A percentile compares a stretch with the other conserved stretches of the same genome.
phyloP scores from a whole-genome alignment of 2,329 filamentous ascomycete genomes.

The Sporothrix humicola region DNA sequence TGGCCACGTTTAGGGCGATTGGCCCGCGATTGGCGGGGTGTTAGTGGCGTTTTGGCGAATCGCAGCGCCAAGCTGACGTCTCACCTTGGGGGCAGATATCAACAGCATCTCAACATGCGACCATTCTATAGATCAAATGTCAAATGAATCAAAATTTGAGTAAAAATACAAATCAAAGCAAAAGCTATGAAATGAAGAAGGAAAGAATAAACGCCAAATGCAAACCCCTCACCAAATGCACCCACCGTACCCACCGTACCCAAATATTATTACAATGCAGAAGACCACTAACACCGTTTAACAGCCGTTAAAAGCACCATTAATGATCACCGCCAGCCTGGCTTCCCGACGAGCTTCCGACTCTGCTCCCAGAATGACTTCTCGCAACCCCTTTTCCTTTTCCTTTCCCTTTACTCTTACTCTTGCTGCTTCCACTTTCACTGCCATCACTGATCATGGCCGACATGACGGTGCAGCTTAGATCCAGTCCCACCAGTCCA shows the following conservation, averaged over 20 bases:
- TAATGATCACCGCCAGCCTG: neutral
- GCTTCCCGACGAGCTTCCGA: neutral
- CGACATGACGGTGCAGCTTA: too few relatives aligned
- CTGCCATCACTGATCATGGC: too few relatives aligned
- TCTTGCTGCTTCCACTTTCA: neutral
- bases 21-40: neutral
- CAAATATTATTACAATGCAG: neutral
- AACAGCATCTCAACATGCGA: neutral
- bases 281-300: too few relatives aligned
- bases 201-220: too few relatives aligned
- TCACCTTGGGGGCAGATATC: neutral
- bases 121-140: neutral
- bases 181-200: neutral
- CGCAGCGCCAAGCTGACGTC: neutral
- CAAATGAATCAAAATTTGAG: neutral
- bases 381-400: too few relatives aligned
- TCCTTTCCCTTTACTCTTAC: neutral
- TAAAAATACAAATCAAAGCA: neutral
- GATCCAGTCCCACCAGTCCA: too few relatives aligned
- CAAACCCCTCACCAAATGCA: neutral
- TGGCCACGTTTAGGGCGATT: slow-evolving; percentile 11
- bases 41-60: neutral
- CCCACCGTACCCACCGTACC: neutral
- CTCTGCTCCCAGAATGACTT: neutral
- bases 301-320: neutral